Evolutionary conservation across 2,329 filamentous ascomycete genomes (phyloP).

Genomic region (Aspergillus japonicus): DNA sequence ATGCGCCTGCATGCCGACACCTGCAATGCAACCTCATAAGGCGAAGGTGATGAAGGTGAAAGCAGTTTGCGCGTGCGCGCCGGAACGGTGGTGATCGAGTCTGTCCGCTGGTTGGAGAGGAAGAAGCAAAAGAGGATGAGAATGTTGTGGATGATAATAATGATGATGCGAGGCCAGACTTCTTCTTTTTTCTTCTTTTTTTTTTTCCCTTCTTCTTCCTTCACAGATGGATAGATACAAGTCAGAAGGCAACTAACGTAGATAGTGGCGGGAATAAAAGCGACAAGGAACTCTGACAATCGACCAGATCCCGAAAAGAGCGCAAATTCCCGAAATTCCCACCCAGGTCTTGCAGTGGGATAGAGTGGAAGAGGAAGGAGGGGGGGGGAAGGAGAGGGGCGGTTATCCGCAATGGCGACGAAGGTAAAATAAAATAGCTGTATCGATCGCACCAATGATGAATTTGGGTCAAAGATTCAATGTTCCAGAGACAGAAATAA

Average conservation of each 20-base stretch:
- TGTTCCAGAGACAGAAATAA: constrained; percentile 12
- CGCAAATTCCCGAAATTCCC: constrained; percentile 6
- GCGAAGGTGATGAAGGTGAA: constrained; percentile 1
- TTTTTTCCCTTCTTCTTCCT: too few relatives aligned
- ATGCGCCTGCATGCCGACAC: constrained; percentile 33
- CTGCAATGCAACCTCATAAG: constrained; percentile 21
- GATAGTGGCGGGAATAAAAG: not conserved
- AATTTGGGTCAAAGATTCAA: not conserved
- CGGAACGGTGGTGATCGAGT: not conserved
- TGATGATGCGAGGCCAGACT: not conserved
- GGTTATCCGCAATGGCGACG: constrained; percentile 6
- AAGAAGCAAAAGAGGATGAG: not conserved
- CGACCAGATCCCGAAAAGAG: constrained; percentile 7
- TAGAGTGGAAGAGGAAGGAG: constrained; percentile 7
- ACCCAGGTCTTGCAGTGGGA: not conserved
- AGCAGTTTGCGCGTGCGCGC: not conserved
- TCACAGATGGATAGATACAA: not conserved
- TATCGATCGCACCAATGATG: constrained; percentile 4
- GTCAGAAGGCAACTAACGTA: not conserved
- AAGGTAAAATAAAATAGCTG: not conserved
- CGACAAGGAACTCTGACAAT: not conserved
- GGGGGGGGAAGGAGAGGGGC: constrained; percentile 9
- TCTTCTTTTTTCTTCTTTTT: not conserved
- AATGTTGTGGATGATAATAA: constrained; percentile 2
- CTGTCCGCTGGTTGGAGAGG: not conserved